Evolutionary conservation across 108 stramenopile genomes (phyloP).

Genomic region (Cylindrotheca closterium): DNA sequence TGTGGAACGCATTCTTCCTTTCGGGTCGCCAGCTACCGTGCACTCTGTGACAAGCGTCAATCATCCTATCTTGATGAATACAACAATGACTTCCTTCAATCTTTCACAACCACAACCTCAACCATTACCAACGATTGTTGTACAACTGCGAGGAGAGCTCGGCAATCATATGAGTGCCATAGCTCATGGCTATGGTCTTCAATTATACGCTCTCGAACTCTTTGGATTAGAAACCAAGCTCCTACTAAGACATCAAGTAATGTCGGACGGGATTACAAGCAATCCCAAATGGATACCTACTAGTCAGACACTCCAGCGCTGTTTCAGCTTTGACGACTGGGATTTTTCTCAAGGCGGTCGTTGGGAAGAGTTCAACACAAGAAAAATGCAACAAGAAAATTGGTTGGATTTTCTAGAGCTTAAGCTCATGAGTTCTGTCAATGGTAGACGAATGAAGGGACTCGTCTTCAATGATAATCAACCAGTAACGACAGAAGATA

Average conservation of each 20-base stretch:
- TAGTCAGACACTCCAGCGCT: conserved; percentile 4
- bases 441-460: conserved; percentile 11
- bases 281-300: conserved; percentile 38
- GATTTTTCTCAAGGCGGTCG: conserved; percentile 23
- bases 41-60: neutral
- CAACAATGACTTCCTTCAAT: too few relatives aligned
- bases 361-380: conserved; percentile 22
- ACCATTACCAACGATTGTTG: conserved; percentile 37
- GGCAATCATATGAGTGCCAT: conserved; percentile 46
- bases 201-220: conserved; percentile 25
- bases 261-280: neutral
- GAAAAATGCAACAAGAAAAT: neutral
- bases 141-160: conserved; percentile 49
- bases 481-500: conserved; percentile 2
- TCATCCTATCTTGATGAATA: too few relatives aligned
- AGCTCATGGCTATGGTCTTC: conserved; percentile 26
- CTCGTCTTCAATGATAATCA: neutral
- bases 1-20: too few relatives aligned
- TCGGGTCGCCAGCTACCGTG: too few relatives aligned
- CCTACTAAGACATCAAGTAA: conserved; percentile 28
- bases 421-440: neutral
- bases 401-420: conserved; percentile 1
- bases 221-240: conserved; percentile 17
- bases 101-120: too few relatives aligned
- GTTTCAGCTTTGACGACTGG: conserved; percentile 31